These are phyloP conservation scores for Trametes punicea DNA, from an alignment of 768 basidiomycete genomes.

Conservation along the genomic window DNA sequence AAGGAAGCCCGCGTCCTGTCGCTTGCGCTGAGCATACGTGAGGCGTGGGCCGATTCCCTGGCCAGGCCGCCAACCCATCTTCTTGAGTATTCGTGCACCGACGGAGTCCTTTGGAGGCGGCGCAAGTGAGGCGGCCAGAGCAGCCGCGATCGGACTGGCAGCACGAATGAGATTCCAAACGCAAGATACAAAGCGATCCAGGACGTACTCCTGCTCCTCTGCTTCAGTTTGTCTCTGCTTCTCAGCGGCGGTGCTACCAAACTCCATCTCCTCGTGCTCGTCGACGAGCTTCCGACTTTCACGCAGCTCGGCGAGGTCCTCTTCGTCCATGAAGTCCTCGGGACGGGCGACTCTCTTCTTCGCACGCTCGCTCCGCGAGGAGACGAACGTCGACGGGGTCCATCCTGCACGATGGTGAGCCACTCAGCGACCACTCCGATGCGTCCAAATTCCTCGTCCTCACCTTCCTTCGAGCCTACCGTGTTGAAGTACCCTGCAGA, in stretches of 20 bases:
- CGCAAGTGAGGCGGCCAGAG: conserved; percentile 63
- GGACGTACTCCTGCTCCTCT: conserved; percentile 55
- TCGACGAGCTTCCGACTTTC: conserved; percentile 75
- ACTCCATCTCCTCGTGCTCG: conserved; percentile 75
- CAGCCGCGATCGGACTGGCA: conserved; percentile 56
- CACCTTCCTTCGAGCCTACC: conserved; percentile 95
- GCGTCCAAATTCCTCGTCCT: conserved; percentile 5
- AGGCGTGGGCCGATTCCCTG: conserved; percentile 93
- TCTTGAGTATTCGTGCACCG: conserved; percentile 83
- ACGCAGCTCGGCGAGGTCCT: conserved; percentile 81
- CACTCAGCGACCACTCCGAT: not conserved
- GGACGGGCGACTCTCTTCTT: conserved; percentile 61
- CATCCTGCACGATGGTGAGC: too few species aligned
- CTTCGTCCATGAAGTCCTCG: conserved; percentile 99
- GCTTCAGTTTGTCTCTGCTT: conserved; percentile 33
- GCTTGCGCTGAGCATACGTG: conserved; percentile 66
- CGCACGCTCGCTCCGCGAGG: conserved; percentile 75
- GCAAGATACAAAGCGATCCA: not conserved
- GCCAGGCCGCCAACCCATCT: conserved; percentile 93
- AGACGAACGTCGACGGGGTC: conserved; percentile 90
- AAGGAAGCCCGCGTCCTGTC: conserved; percentile 57
- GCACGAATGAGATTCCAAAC: not conserved
- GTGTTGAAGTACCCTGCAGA: conserved; percentile 97
- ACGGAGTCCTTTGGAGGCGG: conserved; percentile 76
- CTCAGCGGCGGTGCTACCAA: conserved; percentile 54